Base-by-base conservation (phyloP, 1,284 basidiomycete species). In the Apiotrichum akiyoshidainum region DNA sequence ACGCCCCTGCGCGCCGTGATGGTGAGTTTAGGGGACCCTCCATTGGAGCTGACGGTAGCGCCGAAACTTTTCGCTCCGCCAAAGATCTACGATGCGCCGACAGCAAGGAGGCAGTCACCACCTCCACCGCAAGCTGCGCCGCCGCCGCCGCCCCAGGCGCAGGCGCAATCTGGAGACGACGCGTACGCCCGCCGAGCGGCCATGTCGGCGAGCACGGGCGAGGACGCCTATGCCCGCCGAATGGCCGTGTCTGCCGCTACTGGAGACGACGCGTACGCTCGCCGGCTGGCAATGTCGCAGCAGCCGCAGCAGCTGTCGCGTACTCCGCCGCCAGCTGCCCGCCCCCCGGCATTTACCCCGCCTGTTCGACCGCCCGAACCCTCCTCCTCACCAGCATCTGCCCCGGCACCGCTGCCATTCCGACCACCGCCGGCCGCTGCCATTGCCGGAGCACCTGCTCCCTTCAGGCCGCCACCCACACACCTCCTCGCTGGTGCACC, bases 31-130 rank as follows among this genome's bases (percentile, higher is more conserved):
- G 14, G 3, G 17, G 19, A 17, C 9, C 40, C 2, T n/a, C 10
- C 9, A 2, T 14, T n/a, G n/a, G 8, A 42, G 46, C 50, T 61
- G 44, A 54, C 48, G 12, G 14, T 57, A 75, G 75, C 77, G 5
- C 74, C 75, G 10, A 73, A 66, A 48, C 64, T 73, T 58, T 77
- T 74, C 44, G 77, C 77, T 1, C 75, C 75, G 5, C 76, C 76
- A 5, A 69, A 66, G 49, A 59, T 64, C 47, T 73, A 75, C 58
- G 54, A 40, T 34, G 51, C 52, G n/a, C 42, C 46, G 3, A 16
- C 46, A 14, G 34, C 14, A 3, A 31, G 26, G 26, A 31, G 26
- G 26, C 26, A 31, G 26, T 31, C 26, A n/a, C 14, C 19, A 21
- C 55, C 17, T 42, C 54, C 51, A 49, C 55, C 60, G n/a, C 52